A percentile compares a stretch with the other conserved stretches of the same genome.
Evolutionary conservation across 228 moss, liverwort and hornwort genomes (phyloP).

Genomic region (Sphagnum magellanicum): DNA sequence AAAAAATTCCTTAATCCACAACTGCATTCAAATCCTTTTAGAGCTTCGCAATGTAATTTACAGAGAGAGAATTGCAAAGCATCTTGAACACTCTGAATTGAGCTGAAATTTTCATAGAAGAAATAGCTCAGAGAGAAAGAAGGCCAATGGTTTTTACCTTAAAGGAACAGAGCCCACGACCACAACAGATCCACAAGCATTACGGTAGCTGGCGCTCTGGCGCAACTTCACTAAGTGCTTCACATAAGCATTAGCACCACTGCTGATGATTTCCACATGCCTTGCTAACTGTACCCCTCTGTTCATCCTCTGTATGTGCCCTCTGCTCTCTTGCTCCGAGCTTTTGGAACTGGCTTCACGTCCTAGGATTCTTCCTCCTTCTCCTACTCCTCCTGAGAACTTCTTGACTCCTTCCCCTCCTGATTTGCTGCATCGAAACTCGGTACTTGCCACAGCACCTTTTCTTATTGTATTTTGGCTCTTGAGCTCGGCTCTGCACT

Average conservation of each 20-base stretch:
- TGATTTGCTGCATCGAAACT: background rate
- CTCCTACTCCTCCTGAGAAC: background rate
- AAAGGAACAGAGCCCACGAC: slow-evolving; percentile 76
- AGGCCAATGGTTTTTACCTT: slow-evolving; percentile 13
- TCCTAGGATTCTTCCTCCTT: background rate
- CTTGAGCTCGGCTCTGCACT: too few relatives aligned
- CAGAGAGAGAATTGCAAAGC: too few relatives aligned
- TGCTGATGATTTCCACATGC: slow-evolving; percentile 67
- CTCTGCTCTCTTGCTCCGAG: background rate
- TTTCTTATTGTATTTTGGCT: too few relatives aligned
- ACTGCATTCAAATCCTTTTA: too few relatives aligned
- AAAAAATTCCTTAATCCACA: too few relatives aligned
- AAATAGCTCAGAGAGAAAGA: background rate
- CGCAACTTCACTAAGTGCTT: slow-evolving; percentile 86
- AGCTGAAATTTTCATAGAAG: too few relatives aligned
- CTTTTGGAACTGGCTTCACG: background rate
- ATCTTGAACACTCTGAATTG: too few relatives aligned
- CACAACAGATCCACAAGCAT: slow-evolving; percentile 47
- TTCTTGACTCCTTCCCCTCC: background rate
- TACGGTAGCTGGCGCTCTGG: slow-evolving; percentile 54
- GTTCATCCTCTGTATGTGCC: slow-evolving; percentile 3
- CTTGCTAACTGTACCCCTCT: slow-evolving; percentile 24
- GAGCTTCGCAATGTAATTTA: too few relatives aligned
- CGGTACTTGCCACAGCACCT: too few relatives aligned
- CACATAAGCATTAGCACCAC: slow-evolving; percentile 67